Conservation (phyloP, 345 rosid species). For the Gossypium mustelinum region DNA sequence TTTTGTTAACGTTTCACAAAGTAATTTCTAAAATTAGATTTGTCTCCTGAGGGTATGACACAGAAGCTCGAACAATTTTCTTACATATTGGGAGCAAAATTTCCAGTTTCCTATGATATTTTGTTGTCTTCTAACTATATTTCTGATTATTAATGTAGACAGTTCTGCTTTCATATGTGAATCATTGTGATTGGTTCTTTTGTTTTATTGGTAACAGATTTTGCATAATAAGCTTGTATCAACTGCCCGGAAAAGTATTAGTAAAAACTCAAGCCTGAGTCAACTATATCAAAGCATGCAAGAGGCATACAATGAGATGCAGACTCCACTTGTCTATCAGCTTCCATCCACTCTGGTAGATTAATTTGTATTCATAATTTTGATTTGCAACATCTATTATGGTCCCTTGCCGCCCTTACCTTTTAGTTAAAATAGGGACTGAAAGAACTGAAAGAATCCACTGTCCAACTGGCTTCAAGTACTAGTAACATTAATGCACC, state of each 20-base stretch:
- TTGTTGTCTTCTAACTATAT: neutral
- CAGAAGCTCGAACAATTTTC: neutral
- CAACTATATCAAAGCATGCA: slow-evolving; percentile 60
- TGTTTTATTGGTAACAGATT: slow-evolving; percentile 38
- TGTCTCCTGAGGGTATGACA: neutral
- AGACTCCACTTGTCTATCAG: slow-evolving; percentile 63
- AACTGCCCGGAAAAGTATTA: slow-evolving; percentile 54
- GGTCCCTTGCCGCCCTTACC: slow-evolving; percentile 16
- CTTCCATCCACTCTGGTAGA: slow-evolving; percentile 48
- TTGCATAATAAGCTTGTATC: slow-evolving; percentile 55
- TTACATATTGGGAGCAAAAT: slow-evolving; percentile 3
- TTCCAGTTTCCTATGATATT: slow-evolving; percentile 5
- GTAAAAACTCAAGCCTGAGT: slow-evolving; percentile 49
- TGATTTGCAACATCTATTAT: neutral
- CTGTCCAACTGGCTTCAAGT: slow-evolving; percentile 67
- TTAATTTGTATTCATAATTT: slow-evolving; percentile 13
- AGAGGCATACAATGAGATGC: slow-evolving; percentile 60
- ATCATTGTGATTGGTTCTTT: neutral
- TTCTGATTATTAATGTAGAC: neutral
- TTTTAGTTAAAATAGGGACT: slow-evolving; percentile 53
- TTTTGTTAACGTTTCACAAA: neutral
- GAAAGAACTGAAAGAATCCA: slow-evolving; percentile 83
- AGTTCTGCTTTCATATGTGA: slow-evolving; percentile 16
- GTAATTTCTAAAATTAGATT: neutral
- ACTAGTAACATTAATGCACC: slow-evolving; percentile 79